These are phyloP conservation scores for Solanum dulcamara DNA, from an alignment of 257 asterid genomes.

Conservation along the genomic window DNA sequence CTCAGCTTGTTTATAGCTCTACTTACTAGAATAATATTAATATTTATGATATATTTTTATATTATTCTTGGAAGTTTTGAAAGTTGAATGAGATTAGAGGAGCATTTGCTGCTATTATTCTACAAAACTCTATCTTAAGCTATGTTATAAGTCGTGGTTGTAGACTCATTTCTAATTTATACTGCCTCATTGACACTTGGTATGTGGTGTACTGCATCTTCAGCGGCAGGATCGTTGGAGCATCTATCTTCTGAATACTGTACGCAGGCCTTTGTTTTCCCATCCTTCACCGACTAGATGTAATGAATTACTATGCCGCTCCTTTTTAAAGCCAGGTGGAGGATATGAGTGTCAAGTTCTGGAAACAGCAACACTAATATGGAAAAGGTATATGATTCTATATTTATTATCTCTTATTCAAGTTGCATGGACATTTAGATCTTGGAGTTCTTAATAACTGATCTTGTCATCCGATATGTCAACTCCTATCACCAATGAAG, in stretches of 20 bases:
- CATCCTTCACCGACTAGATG: slow-evolving; percentile 3
- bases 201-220: background rate
- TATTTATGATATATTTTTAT: background rate
- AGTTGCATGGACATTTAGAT: background rate
- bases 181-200: background rate
- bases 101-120: background rate
- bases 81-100: background rate
- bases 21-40: background rate
- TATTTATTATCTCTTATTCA: background rate
- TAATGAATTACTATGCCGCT: slow-evolving; percentile 19
- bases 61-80: background rate
- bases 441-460: background rate
- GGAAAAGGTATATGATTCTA: slow-evolving; percentile 13
- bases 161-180: background rate
- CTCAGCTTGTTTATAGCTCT: background rate
- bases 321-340: slow-evolving; percentile 22
- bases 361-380: slow-evolving; percentile 13
- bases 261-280: slow-evolving; percentile 1
- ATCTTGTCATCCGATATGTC: background rate
- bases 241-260: slow-evolving; percentile 10
- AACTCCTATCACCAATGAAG: background rate
- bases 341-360: slow-evolving; percentile 18
- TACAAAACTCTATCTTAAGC: background rate
- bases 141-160: background rate
- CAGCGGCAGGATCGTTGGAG: slow-evolving; percentile 28